phyloP scores from a whole-genome alignment of 2,329 filamentous ascomycete species.

The Arthrobotrys iridis region DNA sequence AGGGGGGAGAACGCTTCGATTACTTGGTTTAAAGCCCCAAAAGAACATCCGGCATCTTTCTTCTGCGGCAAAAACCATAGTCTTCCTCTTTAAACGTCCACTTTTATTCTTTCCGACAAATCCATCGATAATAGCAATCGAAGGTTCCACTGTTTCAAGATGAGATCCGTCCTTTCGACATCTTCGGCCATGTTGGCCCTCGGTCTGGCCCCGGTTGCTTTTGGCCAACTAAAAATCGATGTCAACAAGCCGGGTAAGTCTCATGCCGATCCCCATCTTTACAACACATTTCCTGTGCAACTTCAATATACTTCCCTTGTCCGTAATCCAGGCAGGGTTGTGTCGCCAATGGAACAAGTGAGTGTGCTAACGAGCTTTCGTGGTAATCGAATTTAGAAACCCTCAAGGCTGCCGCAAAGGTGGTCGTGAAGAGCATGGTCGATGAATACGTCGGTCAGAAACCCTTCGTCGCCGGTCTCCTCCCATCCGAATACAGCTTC shows the following conservation, averaged over 20 bases:
- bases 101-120: conserved; percentile 12
- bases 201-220: conserved; percentile 13
- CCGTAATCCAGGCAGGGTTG: background rate
- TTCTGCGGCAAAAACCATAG: conserved; percentile 9
- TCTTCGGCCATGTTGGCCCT: conserved; percentile 38
- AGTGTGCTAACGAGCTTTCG: background rate
- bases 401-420: conserved; percentile 26
- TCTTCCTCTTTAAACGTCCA: background rate
- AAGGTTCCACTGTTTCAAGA: background rate
- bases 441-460: conserved; percentile 34
- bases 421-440: conserved; percentile 22
- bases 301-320: conserved; percentile 3
- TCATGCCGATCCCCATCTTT: conserved; percentile 20
- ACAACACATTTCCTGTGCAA: conserved; percentile 32
- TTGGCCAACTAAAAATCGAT: conserved; percentile 27
- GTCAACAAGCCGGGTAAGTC: conserved; percentile 33
- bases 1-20: conserved; percentile 2
- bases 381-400: conserved; percentile 10
- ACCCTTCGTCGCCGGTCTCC: conserved; percentile 27
- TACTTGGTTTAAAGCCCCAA: conserved; percentile 7
- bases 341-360: background rate
- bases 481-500: conserved; percentile 22
- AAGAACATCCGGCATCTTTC: conserved; percentile 7
- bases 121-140: conserved; percentile 12
- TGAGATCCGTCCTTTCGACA: conserved; percentile 28